Evolutionary conservation across 2,329 filamentous ascomycete species (phyloP), one percentile per base, ranked within the genome.

Genomic region (Venturia nashicola): DNA sequence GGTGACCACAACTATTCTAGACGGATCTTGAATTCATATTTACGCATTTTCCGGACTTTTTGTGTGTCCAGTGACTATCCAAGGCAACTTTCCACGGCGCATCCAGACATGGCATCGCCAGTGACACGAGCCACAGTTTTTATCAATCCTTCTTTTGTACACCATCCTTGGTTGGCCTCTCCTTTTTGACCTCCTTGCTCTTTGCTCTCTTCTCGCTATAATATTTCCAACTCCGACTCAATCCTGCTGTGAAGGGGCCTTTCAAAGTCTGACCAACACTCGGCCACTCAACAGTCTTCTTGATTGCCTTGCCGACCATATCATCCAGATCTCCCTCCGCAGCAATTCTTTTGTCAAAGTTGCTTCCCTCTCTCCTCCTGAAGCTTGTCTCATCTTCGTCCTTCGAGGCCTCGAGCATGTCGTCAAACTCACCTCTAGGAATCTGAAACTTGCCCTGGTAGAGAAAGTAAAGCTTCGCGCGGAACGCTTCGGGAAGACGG

Each of bases 381-480:
- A 95, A 86, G 16, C 86, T 80, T 20, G 80, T 79, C 1, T 79
- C 79, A 54, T 86, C 82, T 70, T 90, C 87, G 64, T 94, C 88
- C 64, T 82, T 83, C 51, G 82, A 84, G n/a, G 85, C 83, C 65
- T 90, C 83, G 75, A 97, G 87, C 86, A 97, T 92, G 70, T 85
- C 82, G 70, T 89, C 80, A 74, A 96, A 99, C 64, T 96, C 91
- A 5, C 84, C 82, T 18, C 86, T 86, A 0, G 93, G 91, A 54
- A 99, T 94, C 64, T 84, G 83, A 71, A 92, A 95, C 71, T 96
- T 93, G 72, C 88, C 86, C 74, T 96, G 92, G 74, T 97, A 99
- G 70, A 92, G 86, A 75, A 96, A 96, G 77, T 99, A 99, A 0
- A 99, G 79, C 65, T 91, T 92, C 63, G 89, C 85, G 44, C 94